Evolutionary conservation across 352 stramenopile species (phyloP).

Genomic region (Pythium plurisporium): DNA sequence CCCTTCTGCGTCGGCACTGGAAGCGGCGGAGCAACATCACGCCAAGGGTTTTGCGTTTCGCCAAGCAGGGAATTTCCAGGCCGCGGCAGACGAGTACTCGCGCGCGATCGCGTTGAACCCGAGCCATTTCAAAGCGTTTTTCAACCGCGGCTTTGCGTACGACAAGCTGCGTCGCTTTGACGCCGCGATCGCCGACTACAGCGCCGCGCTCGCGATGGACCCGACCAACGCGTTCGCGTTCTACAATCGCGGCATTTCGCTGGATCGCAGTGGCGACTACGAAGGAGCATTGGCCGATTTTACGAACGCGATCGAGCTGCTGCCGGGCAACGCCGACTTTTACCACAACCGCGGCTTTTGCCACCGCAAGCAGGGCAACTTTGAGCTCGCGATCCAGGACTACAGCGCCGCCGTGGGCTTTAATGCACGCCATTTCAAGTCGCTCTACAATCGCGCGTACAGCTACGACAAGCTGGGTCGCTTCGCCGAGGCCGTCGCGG

Average conservation of each 20-base stretch:
- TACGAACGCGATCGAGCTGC: conserved; percentile 66
- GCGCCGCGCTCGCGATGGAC: conserved; percentile 58
- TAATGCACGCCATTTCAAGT: conserved; percentile 83
- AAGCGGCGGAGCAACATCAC: conserved; percentile 53
- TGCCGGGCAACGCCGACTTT: conserved; percentile 72
- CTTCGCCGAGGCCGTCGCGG: conserved; percentile 55
- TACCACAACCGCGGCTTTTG: conserved; percentile 85
- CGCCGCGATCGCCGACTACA: conserved; percentile 75
- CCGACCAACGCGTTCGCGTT: conserved; percentile 67
- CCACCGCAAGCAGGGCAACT: conserved; percentile 77
- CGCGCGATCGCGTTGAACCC: conserved; percentile 67
- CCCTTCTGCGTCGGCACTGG: background rate
- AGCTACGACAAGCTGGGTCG: conserved; percentile 78
- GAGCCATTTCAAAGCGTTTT: conserved; percentile 84
- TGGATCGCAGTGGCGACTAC: conserved; percentile 82
- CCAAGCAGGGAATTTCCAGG: conserved; percentile 79
- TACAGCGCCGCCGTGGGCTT: conserved; percentile 70
- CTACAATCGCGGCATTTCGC: conserved; percentile 84
- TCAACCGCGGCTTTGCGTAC: conserved; percentile 85
- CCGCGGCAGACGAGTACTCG: conserved; percentile 75
- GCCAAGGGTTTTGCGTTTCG: conserved; percentile 62
- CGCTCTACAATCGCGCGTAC: conserved; percentile 86
- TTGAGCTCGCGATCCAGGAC: conserved; percentile 70
- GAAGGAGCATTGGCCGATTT: conserved; percentile 79
- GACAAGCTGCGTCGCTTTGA: conserved; percentile 82